Evolutionary conservation across 371 early-diverging fungal species (phyloP), one percentile per base, ranked within the genome.

Genomic region (Syncephalis fuscata): DNA sequence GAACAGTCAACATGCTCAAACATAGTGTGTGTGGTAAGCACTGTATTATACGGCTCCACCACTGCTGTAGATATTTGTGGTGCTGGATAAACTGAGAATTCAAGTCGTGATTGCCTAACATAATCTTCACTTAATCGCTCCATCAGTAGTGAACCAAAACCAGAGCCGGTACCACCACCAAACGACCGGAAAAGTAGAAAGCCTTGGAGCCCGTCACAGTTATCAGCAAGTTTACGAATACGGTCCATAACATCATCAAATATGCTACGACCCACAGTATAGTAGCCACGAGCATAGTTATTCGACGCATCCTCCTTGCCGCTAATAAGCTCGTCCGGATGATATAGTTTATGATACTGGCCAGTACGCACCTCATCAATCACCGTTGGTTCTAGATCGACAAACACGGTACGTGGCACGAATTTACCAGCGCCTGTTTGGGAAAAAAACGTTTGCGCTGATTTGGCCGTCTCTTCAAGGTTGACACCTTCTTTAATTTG

Each of bases 261-360:
- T 46, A 96, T 84, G 66, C 94, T 94, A 79, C 94, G 94, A 53
- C 99, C 99, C 54, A 94, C 84, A 46, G 99, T 97, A 78, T 97
- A 99, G 76, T 99, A 94, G 62, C 99, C 99, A 80, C 97, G 86
- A 46, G 99, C 99, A 65, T 96, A 99, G 85, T 97, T 97, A 80
- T 99, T 97, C 63, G 97, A 98, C 27, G 99, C 99, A 70, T 96
- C 98, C 69, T 96, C 97, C 78, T 95, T 94, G 60, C 98, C 98
- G 54, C 85, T 83, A 70, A 99, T 94, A 61, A 99, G 73, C 76
- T 92, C 90, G 61, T 91, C 89, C 49, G 99, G 99, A 76, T 98
- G 98, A 82, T 92, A 99, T 46, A 99, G 73, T 61, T 90, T 84
- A 55, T 91, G 82, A 73, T 87, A 93, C 57, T 82, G 76, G 49